Conservation (phyloP, 441 rosid species). For the Pelargonium cotyledonis region DNA sequence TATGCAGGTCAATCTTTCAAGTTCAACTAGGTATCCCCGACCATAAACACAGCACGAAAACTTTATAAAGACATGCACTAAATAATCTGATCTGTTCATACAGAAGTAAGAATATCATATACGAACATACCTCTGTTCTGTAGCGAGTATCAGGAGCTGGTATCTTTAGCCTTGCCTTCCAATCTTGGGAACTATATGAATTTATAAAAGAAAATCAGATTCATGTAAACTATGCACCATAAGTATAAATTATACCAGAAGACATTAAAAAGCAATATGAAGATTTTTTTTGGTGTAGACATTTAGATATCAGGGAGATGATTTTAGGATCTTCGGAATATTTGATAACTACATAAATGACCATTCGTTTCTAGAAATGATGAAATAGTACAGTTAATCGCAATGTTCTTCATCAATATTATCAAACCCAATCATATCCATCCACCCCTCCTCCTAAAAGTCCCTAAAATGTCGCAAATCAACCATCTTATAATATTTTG, state of each 20-base stretch:
- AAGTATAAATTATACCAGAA: neutral
- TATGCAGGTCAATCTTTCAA: neutral
- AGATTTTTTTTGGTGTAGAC: neutral
- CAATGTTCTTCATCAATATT: neutral
- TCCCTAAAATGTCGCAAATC: neutral
- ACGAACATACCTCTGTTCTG: slow-evolving; percentile 55
- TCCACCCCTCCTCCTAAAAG: neutral
- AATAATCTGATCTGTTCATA: neutral
- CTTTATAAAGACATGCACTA: neutral
- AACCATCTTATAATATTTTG: neutral
- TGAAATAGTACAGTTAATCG: neutral
- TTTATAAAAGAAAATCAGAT: neutral
- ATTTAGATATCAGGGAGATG: neutral
- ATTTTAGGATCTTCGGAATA: neutral
- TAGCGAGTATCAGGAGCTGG: slow-evolving; percentile 88
- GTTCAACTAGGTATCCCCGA: neutral
- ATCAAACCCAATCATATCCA: neutral
- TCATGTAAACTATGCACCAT: neutral
- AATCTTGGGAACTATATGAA: slow-evolving; percentile 63
- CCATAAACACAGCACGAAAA: neutral
- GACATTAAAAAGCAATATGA: neutral
- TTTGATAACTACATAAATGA: neutral
- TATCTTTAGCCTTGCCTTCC: slow-evolving; percentile 76
- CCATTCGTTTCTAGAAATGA: neutral
- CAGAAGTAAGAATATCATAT: neutral